Base-by-base conservation (phyloP, 163 green algal species). In the Botryococcus braunii region DNA sequence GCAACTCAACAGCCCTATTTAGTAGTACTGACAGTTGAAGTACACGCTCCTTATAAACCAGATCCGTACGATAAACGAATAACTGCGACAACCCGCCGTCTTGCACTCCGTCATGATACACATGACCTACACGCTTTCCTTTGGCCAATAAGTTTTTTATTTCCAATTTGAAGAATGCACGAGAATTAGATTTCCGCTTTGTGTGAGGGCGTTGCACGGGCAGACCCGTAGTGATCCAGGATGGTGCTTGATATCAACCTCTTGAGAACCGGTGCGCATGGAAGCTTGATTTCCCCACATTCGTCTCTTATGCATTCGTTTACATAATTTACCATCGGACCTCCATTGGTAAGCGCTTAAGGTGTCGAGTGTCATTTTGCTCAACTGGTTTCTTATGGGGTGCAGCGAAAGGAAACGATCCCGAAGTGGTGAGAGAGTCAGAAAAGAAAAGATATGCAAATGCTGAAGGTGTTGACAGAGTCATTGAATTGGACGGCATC, bases 181-280 rank as follows among this genome's bases (percentile, higher is more conserved):
- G n/a, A n/a, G n/a, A n/a, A n/a, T n/a, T n/a, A n/a, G n/a, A n/a
- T n/a, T n/a, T n/a, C n/a, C n/a, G n/a, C n/a, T n/a, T n/a, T n/a
- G n/a, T n/a, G n/a, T n/a, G n/a, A n/a, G n/a, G n/a, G n/a, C n/a
- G n/a, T n/a, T n/a, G n/a, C n/a, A n/a, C n/a, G n/a, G n/a, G n/a
- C n/a, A n/a, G n/a, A n/a, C n/a, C n/a, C n/a, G n/a, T n/a, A n/a
- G n/a, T n/a, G n/a, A n/a, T n/a, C n/a, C n/a, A n/a, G n/a, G n/a
- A n/a, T n/a, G n/a, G n/a, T 99, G 94, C 76, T 99, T 31, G 94
- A 99, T 69, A 97, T 99, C 70, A 97, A 97, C 62, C 60, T 97
- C 0, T 97, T 99, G 67, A 77, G 94, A 9, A 78, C 76, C 79
- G 89, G 90, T 92, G 46, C 17, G 69, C 48, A 35, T 32, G n/a